A percentile compares a stretch with the other conserved stretches of the same genome.
These are phyloP conservation scores for Saccharomycopsis sp. DNA, from an alignment of 805 yeast genomes.

Conservation along the genomic window DNA sequence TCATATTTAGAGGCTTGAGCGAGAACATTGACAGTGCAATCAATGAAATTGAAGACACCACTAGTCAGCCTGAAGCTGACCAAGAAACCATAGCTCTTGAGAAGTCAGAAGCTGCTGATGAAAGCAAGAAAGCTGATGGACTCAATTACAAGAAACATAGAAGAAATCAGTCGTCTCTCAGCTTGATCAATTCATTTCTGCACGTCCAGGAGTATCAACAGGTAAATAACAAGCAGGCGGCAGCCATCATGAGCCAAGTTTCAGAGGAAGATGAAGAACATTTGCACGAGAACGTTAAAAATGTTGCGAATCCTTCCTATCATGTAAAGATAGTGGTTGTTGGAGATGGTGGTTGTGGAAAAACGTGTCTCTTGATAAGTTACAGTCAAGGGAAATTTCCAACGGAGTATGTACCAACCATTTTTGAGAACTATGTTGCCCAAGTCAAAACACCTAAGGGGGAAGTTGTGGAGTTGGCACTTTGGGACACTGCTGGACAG, in stretches of 20 bases:
- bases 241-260: not conserved
- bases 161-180: conserved; percentile 16
- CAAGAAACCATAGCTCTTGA: not conserved
- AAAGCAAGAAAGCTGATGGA: not conserved
- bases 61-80: not conserved
- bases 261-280: conserved; percentile 1
- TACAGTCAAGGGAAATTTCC: conserved; percentile 70
- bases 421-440: conserved; percentile 72
- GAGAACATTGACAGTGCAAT: not conserved
- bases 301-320: conserved; percentile 26
- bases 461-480: conserved; percentile 56
- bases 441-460: conserved; percentile 42
- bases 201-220: conserved; percentile 16
- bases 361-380: conserved; percentile 62
- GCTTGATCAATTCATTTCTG: conserved; percentile 15
- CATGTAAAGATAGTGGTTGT: conserved; percentile 65
- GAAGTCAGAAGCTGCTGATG: not conserved
- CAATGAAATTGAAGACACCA: not conserved
- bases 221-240: not conserved
- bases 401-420: conserved; percentile 68
- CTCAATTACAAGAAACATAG: conserved; percentile 15
- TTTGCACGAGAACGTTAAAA: not conserved
- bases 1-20: not conserved
- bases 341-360: conserved; percentile 91
- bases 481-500: conserved; percentile 91